phyloP scores from a whole-genome alignment of 768 basidiomycete genomes.

The Termitomyces sp. region DNA sequence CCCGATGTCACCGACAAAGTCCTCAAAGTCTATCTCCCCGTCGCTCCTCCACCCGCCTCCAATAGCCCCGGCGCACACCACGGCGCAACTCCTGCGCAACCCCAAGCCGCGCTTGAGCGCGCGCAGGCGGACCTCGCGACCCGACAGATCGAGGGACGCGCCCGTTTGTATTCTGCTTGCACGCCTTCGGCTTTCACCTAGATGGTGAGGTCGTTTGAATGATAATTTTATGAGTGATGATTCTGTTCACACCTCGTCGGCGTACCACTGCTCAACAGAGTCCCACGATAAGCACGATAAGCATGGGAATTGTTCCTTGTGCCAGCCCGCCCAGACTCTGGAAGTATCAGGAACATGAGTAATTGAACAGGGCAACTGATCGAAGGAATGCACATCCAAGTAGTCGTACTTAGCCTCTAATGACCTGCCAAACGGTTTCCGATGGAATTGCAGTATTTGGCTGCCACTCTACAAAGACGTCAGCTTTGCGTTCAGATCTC shows the following conservation, averaged over 20 bases:
- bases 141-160: not conserved
- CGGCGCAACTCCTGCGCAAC: not conserved
- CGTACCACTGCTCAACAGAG: conserved; percentile 57
- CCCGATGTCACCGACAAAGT: conserved; percentile 61
- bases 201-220: not conserved
- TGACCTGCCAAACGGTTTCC: conserved; percentile 33
- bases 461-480: too few species aligned
- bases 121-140: not conserved
- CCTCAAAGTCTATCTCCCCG: conserved; percentile 64
- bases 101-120: not conserved
- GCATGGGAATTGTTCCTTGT: conserved; percentile 21
- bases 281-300: conserved; percentile 62
- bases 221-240: not conserved
- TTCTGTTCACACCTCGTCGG: conserved; percentile 49
- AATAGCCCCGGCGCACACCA: not conserved
- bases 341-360: conserved; percentile 12
- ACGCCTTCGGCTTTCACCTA: conserved; percentile 68
- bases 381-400: conserved; percentile 44
- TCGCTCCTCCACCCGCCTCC: conserved; percentile 24
- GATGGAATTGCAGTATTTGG: too few species aligned
- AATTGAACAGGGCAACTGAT: not conserved
- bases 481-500: too few species aligned
- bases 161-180: conserved; percentile 51
- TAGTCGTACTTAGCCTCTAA: conserved; percentile 71
- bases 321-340: conserved; percentile 9